Evolutionary conservation across 306 rosid genomes (phyloP).

Genomic region (Neltuma alba): DNA sequence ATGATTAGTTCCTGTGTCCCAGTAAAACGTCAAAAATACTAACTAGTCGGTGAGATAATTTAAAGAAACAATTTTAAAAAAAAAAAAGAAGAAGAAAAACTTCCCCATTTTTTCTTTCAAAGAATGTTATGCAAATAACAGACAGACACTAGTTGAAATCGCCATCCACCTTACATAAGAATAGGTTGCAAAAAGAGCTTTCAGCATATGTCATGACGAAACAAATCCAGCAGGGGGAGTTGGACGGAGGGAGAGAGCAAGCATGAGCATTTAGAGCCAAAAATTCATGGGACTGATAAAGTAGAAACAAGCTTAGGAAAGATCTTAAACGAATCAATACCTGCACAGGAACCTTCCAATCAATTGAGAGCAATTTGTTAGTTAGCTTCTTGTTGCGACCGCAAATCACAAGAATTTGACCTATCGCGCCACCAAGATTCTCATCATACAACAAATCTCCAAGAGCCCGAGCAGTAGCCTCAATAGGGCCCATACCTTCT

Average conservation of each 20-base stretch:
- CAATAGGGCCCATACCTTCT: slow-evolving; percentile 99
- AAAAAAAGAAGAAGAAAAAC: too few relatives aligned
- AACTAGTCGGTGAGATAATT: background rate
- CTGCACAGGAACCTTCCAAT: slow-evolving; percentile 96
- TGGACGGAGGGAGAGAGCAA: background rate
- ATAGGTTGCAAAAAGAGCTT: background rate
- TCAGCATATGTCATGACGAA: background rate
- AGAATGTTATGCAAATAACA: background rate
- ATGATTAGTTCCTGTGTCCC: background rate
- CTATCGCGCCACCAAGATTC: slow-evolving; percentile 64
- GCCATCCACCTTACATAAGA: background rate
- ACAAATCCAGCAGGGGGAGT: background rate
- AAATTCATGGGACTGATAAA: background rate
- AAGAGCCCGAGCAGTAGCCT: slow-evolving; percentile 94
- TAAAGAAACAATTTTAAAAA: too few relatives aligned
- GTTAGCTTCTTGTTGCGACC: slow-evolving; percentile 92
- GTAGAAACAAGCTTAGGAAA: slow-evolving; percentile 2
- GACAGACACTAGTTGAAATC: background rate
- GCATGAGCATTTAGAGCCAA: background rate
- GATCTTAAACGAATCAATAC: slow-evolving; percentile 42
- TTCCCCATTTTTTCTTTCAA: background rate
- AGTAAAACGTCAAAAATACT: background rate
- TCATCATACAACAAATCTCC: slow-evolving; percentile 71
- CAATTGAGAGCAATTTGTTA: slow-evolving; percentile 61
- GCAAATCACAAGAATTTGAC: slow-evolving; percentile 92